A percentile compares a stretch with the other conserved stretches of the same genome.
Evolutionary conservation across 768 basidiomycete genomes (phyloP).

Genomic region (Amanita jacksonii): DNA sequence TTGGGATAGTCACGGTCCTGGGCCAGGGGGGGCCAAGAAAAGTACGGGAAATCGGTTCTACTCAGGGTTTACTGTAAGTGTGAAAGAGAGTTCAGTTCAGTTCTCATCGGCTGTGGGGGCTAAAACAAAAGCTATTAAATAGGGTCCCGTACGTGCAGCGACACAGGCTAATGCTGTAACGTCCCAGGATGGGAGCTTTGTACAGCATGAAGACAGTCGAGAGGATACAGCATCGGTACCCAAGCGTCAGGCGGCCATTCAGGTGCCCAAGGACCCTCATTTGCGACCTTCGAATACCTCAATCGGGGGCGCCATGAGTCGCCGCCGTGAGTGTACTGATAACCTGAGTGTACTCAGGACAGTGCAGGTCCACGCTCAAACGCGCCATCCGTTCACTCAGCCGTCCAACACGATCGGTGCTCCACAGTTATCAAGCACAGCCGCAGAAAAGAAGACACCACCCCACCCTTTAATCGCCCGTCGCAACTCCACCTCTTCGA

Average conservation of each 20-base stretch:
- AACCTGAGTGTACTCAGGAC: slow-evolving; percentile 51
- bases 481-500: slow-evolving; percentile 37
- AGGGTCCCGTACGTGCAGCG: slow-evolving; percentile 64
- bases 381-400: slow-evolving; percentile 43
- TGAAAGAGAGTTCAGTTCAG: too few relatives aligned
- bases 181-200: slow-evolving; percentile 38
- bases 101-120: too few relatives aligned
- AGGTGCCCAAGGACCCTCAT: slow-evolving; percentile 26
- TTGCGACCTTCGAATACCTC: slow-evolving; percentile 56
- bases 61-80: slow-evolving; percentile 53
- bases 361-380: slow-evolving; percentile 54
- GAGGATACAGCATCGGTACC: slow-evolving; percentile 33
- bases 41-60: slow-evolving; percentile 66
- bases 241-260: slow-evolving; percentile 20
- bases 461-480: slow-evolving; percentile 26
- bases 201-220: slow-evolving; percentile 42
- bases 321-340: slow-evolving; percentile 29
- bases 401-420: slow-evolving; percentile 18
- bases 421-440: slow-evolving; percentile 11
- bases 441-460: not conserved
- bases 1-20: slow-evolving; percentile 44
- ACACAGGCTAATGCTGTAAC: slow-evolving; percentile 62
- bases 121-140: not conserved
- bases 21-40: slow-evolving; percentile 66
- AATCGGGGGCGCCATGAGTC: slow-evolving; percentile 28